Evolutionary conservation across 2,329 filamentous ascomycete species (phyloP).

Genomic region (Aureobasidium zeae): DNA sequence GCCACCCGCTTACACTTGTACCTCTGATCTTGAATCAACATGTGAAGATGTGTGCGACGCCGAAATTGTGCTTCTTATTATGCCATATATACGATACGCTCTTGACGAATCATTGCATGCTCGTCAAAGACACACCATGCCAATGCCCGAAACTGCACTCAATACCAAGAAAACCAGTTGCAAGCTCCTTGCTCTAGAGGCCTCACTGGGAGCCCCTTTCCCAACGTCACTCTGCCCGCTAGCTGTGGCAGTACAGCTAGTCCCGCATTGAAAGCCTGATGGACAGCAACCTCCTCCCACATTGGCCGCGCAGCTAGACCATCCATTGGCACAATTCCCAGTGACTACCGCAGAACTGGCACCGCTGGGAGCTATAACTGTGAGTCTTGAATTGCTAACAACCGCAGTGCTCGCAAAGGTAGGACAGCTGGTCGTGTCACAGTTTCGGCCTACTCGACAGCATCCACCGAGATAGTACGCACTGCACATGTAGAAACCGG

Average conservation of each 20-base stretch:
- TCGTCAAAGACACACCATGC: conserved; percentile 32
- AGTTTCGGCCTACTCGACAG: conserved; percentile 80
- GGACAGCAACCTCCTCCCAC: conserved; percentile 77
- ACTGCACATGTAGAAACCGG: conserved; percentile 83
- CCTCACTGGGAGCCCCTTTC: conserved; percentile 34
- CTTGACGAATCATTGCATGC: conserved; percentile 1
- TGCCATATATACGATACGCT: no score
- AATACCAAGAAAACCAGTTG: conserved; percentile 27
- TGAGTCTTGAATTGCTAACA: conserved; percentile 54
- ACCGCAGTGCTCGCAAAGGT: conserved; percentile 53
- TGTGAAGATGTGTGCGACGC: conserved; percentile 3
- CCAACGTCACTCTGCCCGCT: conserved; percentile 46
- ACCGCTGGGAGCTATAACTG: conserved; percentile 44
- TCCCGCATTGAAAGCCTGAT: conserved; percentile 63
- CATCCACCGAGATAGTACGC: conserved; percentile 75
- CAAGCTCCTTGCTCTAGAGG: conserved; percentile 22
- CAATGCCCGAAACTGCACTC: conserved; percentile 27
- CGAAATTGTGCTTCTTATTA: no score
- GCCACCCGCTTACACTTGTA: conserved; percentile 7
- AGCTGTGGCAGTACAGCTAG: conserved; percentile 56
- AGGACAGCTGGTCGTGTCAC: conserved; percentile 71
- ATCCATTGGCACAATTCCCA: conserved; percentile 62
- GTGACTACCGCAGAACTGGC: conserved; percentile 10
- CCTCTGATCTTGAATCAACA: conserved; percentile 2
- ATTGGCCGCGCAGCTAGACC: conserved; percentile 62